Conservation (phyloP, 2,329 filamentous ascomycete genomes). For the Diaporthe citriasiana region DNA sequence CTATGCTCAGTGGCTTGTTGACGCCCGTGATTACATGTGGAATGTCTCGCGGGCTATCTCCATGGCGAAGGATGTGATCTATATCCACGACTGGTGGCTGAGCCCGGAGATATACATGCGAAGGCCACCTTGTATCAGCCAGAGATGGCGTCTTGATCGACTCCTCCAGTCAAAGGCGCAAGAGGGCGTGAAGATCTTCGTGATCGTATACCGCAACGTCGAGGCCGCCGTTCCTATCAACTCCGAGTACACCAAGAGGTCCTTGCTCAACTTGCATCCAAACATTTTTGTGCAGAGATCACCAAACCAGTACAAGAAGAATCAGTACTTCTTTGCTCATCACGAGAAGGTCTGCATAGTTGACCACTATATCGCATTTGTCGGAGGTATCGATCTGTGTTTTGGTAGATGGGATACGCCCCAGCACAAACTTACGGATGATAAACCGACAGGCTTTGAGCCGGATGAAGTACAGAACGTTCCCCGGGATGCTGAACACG, state of each 20-base stretch:
- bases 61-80: constrained; percentile 97
- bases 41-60: constrained; percentile 96
- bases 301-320: constrained; percentile 97
- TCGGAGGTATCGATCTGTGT: constrained; percentile 95
- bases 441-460: constrained; percentile 96
- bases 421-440: constrained; percentile 90
- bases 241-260: constrained; percentile 98
- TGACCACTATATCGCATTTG: constrained; percentile 95
- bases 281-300: constrained; percentile 97
- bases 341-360: constrained; percentile 99
- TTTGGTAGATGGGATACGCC: constrained; percentile 98
- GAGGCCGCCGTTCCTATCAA: constrained; percentile 98
- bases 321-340: constrained; percentile 99
- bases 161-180: constrained; percentile 93
- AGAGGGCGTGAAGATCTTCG: constrained; percentile 96
- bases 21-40: constrained; percentile 99
- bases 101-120: constrained; percentile 97
- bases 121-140: constrained; percentile 92
- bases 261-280: constrained; percentile 91
- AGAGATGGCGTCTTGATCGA: constrained; percentile 96
- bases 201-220: constrained; percentile 98
- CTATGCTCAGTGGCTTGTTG: constrained; percentile 96
- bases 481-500: constrained; percentile 92
- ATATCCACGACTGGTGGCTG: constrained; percentile 99
- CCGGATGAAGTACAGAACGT: constrained; percentile 75